These are phyloP conservation scores for Cadophora luteo-olivacea DNA, from an alignment of 2,329 filamentous ascomycete species.

Conservation along the genomic window DNA sequence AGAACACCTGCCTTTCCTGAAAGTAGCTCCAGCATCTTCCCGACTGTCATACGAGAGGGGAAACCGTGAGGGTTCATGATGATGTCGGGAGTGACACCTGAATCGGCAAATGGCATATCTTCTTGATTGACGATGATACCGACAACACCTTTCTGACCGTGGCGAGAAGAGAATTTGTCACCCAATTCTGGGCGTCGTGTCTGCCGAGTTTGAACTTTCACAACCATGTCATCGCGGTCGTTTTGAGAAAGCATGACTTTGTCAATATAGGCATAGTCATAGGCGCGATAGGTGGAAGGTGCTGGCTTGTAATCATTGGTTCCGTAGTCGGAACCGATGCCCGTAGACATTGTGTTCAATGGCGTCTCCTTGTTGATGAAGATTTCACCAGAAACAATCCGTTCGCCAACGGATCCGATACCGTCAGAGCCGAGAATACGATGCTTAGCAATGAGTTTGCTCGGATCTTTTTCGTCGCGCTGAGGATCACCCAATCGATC, in stretches of 20 bases:
- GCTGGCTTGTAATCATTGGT: conserved; percentile 69
- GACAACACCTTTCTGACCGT: conserved; percentile 97
- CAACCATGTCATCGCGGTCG: conserved; percentile 82
- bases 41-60: conserved; percentile 98
- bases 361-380: conserved; percentile 92
- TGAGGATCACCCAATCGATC: conserved; percentile 70
- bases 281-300: conserved; percentile 79
- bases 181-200: conserved; percentile 93
- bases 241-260: conserved; percentile 94
- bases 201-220: conserved; percentile 97
- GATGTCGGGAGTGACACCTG: conserved; percentile 92
- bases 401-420: conserved; percentile 83
- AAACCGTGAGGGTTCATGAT: conserved; percentile 99
- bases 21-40: conserved; percentile 94
- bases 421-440: conserved; percentile 83
- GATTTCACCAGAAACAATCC: conserved; percentile 78
- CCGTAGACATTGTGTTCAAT: conserved; percentile 75
- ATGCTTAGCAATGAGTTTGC: conserved; percentile 70
- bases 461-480: conserved; percentile 58
- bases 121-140: conserved; percentile 96
- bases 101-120: conserved; percentile 94
- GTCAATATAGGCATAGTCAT: conserved; percentile 89
- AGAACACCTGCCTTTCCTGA: conserved; percentile 93
- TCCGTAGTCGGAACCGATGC: conserved; percentile 71
- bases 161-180: conserved; percentile 98